Conservation (phyloP, 164 flowering plant species). For the Vitis labrusca region DNA sequence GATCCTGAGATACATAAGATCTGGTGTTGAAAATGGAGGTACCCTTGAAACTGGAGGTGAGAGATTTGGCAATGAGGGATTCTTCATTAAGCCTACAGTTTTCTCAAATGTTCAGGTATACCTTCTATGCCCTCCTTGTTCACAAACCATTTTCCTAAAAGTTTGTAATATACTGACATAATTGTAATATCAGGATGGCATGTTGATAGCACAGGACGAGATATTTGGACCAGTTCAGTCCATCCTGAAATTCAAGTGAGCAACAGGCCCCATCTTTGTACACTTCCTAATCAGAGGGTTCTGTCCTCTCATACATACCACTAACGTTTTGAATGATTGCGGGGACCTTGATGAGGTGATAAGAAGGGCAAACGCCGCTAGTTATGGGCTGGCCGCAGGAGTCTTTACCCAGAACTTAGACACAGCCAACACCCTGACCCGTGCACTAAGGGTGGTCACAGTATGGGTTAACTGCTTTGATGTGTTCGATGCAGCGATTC, state of each 20-base stretch:
- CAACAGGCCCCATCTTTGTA: too few relatives aligned
- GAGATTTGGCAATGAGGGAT: slow-evolving; percentile 49
- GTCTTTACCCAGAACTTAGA: slow-evolving; percentile 57
- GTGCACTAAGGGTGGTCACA: slow-evolving; percentile 52
- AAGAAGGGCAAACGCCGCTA: slow-evolving; percentile 36
- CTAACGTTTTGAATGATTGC: background rate
- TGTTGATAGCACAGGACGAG: slow-evolving; percentile 68
- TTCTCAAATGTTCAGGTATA: slow-evolving; percentile 67
- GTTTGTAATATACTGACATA: background rate
- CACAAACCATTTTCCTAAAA: background rate
- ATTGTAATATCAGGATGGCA: slow-evolving; percentile 47
- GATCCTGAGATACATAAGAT: slow-evolving; percentile 48
- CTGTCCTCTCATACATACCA: too few relatives aligned
- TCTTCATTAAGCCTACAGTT: slow-evolving; percentile 63
- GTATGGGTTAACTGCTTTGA: slow-evolving; percentile 66
- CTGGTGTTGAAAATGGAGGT: slow-evolving; percentile 56
- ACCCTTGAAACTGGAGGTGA: slow-evolving; percentile 69
- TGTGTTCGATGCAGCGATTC: slow-evolving; percentile 62
- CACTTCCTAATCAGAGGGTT: background rate
- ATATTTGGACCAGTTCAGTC: slow-evolving; percentile 77
- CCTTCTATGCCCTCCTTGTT: background rate
- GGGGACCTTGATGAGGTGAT: slow-evolving; percentile 57
- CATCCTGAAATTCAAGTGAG: slow-evolving; percentile 66
- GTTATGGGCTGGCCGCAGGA: slow-evolving; percentile 61
- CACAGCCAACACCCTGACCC: slow-evolving; percentile 54